These are phyloP conservation scores for Cetraspora pellucida DNA, from an alignment of 192 early-diverging fungal species.

Conservation along the genomic window DNA sequence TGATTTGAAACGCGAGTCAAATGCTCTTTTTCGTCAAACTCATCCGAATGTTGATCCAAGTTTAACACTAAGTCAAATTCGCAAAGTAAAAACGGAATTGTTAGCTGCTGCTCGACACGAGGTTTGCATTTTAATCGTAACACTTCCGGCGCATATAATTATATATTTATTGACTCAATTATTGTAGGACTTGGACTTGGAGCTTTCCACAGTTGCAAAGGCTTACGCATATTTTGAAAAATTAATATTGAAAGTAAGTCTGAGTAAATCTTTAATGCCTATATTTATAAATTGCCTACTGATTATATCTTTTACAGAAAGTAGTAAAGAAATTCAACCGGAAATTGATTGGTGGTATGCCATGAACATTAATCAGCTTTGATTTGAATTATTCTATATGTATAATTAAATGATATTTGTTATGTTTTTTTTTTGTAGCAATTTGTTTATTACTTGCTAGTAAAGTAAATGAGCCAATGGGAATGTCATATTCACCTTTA, in stretches of 20 bases:
- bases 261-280: slow-evolving; percentile 38
- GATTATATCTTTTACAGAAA: slow-evolving; percentile 41
- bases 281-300: slow-evolving; percentile 34
- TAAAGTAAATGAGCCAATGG: slow-evolving; percentile 88
- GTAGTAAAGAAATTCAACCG: slow-evolving; percentile 74
- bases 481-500: slow-evolving; percentile 60
- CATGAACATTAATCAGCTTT: slow-evolving; percentile 10
- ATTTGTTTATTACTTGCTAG: slow-evolving; percentile 80
- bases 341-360: slow-evolving; percentile 61
- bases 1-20: slow-evolving; percentile 86
- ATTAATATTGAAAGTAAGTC: slow-evolving; percentile 75
- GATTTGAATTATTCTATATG: slow-evolving; percentile 27
- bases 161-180: background rate
- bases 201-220: slow-evolving; percentile 85
- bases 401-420: background rate
- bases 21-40: slow-evolving; percentile 78
- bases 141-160: background rate
- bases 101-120: slow-evolving; percentile 50
- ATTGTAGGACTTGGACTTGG: slow-evolving; percentile 71
- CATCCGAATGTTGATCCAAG: slow-evolving; percentile 81
- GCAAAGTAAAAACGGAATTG: slow-evolving; percentile 75
- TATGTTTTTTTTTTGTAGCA: slow-evolving; percentile 45
- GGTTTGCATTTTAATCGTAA: slow-evolving; percentile 29
- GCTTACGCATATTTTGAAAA: slow-evolving; percentile 97
- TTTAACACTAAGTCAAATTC: slow-evolving; percentile 87